These are phyloP conservation scores for Multifurca ochricompacta DNA, from an alignment of 768 basidiomycete genomes.

Conservation along the genomic window DNA sequence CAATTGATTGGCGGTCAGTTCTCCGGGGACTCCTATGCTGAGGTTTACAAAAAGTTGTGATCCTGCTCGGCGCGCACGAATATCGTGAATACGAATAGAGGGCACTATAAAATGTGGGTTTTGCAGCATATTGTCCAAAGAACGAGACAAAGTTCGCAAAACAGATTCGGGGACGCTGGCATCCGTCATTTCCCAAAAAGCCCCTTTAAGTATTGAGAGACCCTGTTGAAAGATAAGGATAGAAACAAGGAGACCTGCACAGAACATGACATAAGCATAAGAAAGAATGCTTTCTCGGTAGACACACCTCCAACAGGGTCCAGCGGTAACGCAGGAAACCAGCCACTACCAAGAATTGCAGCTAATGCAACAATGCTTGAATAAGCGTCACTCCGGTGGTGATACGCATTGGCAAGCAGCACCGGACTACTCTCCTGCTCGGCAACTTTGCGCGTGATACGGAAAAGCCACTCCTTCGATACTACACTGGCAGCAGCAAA, in stretches of 20 bases:
- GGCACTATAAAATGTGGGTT: background rate
- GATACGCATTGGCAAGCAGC: slow-evolving; percentile 89
- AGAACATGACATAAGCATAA: background rate
- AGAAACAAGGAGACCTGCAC: slow-evolving; percentile 77
- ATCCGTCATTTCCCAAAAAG: slow-evolving; percentile 78
- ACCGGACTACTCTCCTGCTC: slow-evolving; percentile 89
- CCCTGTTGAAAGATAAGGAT: slow-evolving; percentile 81
- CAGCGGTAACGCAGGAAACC: slow-evolving; percentile 77
- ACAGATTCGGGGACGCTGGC: slow-evolving; percentile 56
- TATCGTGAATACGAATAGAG: slow-evolving; percentile 38
- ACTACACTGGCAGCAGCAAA: slow-evolving; percentile 79
- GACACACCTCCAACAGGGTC: slow-evolving; percentile 87
- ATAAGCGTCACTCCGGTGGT: slow-evolving; percentile 96
- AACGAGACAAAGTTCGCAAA: slow-evolving; percentile 50
- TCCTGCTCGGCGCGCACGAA: slow-evolving; percentile 72
- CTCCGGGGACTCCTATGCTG: slow-evolving; percentile 56
- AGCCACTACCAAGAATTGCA: slow-evolving; percentile 86
- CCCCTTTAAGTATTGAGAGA: slow-evolving; percentile 52
- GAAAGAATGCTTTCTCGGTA: background rate
- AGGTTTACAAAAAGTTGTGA: slow-evolving; percentile 82
- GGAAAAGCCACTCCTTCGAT: slow-evolving; percentile 89
- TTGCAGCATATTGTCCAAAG: slow-evolving; percentile 19
- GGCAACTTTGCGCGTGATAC: slow-evolving; percentile 83
- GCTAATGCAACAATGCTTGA: slow-evolving; percentile 86
- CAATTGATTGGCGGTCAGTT: slow-evolving; percentile 50